Evolutionary conservation across 2,329 filamentous ascomycete species (phyloP), one percentile per base, ranked within the genome.

Genomic region (Mycosphaerella sp.): DNA sequence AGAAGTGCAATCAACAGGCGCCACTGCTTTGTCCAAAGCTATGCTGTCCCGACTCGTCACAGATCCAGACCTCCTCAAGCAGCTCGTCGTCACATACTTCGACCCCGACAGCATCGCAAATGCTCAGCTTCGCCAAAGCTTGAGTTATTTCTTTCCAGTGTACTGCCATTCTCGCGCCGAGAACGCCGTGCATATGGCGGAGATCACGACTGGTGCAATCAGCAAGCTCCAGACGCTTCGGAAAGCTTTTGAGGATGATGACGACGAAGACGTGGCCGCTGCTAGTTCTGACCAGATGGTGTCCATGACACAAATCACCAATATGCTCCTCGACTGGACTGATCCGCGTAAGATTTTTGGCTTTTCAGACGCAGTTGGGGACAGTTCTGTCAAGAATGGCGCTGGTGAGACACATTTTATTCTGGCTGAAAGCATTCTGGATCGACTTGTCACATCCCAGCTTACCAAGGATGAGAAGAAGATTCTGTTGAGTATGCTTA

Each of bases 121-220:
- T 65, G 85, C 91, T 59, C 83, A 83, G 7, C 82, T 96, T 6
- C 78, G 89, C 17, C 91, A 97, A 69, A 85, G 87, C 0, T 76
- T 97, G 48, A 89, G 87, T 59, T 97, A 97, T 70, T 96, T 96
- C 76, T 74, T 97, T 32, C 91, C 91, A 0, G 90, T 96, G 0
- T 97, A 94, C 73, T 93, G 88, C 68, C 95, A 91, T 69, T 90
- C 86, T 6, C 80, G 87, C 2, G 70, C 83, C 3, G 85, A 87
- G 57, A 95, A 96, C 63, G 89, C 93, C 57, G 79, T 85, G 25
- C 78, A 89, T 30, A 89, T 97, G 86, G 81, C 82, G 6, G 72
- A 75, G 14, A 79, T 96, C 16, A 80, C 86, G 0, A 79, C 91
- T 2, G 80, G 85, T 21, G 82, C 89, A 0, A 73, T 97, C 8